Evolutionary conservation across 345 rosid genomes (phyloP), one percentile per base, ranked within the genome.

Genomic region (Acer negundo): DNA sequence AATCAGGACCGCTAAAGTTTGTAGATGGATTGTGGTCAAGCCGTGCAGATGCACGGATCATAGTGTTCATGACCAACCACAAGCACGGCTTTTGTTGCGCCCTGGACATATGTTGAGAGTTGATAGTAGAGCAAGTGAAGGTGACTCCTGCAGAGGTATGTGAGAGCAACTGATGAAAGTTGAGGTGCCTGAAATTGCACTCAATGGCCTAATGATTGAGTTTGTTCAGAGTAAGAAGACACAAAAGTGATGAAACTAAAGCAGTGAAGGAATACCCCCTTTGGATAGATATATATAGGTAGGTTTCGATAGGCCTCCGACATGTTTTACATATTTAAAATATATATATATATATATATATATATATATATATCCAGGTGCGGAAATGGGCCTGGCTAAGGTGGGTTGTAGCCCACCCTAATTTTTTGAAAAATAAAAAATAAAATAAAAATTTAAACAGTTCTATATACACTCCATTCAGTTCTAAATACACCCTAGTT

Each of bases 1-100:
- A 26, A 26, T 26, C 28, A 26, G 28, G 28, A 26, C 28, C 2
- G 28, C 2, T 26, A 1, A 26, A 26, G 2, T 84, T 78, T 73
- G 23, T 78, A 2, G 84, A 81, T 51, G 86, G 84, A 63, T 69
- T 81, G 28, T 78, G 86, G 86, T 81, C 86, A 6, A 84, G 82
- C 71, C 69, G 84, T 26, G 84, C 80, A 42, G 84, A 84, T 56
- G 86, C 73, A 49, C 58, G 84, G 74, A 81, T 84, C 38, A 78
- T 84, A 59, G 78, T 84, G 66, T 80, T 84, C 76, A 81, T 79
- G 26, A 84, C 80, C 12, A 84, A 81, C 44, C 80, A 75, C 65
- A 84, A 71, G 82, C 81, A 3, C 47, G 16, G 51, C 84, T 78
- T 55, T 42, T 81, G 70, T 68, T 81, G 67, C 76, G 74, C 26